Evolutionary conservation across 768 basidiomycete species (phyloP).

Genomic region (Leccinum variicolor): DNA sequence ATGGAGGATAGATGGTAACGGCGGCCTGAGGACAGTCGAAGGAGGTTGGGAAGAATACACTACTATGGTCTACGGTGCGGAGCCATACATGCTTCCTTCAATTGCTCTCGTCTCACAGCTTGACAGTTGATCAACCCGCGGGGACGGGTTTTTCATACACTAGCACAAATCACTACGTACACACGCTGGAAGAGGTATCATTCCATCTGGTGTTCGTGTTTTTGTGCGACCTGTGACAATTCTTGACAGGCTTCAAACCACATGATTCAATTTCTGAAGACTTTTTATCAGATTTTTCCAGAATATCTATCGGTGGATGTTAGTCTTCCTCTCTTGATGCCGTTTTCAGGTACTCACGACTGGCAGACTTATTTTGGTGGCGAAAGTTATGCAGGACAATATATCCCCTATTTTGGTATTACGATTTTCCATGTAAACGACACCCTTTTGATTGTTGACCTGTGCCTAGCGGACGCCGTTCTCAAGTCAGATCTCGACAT

Average conservation of each 20-base stretch:
- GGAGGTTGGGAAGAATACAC: constrained; percentile 99
- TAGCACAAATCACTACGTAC: constrained; percentile 80
- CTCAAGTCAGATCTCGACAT: constrained; percentile 57
- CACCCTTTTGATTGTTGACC: constrained; percentile 1
- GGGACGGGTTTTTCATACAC: constrained; percentile 94
- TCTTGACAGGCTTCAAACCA: constrained; percentile 64
- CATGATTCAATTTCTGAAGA: constrained; percentile 77
- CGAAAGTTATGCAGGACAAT: constrained; percentile 97
- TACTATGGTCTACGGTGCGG: constrained; percentile 85
- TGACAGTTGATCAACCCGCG: constrained; percentile 91
- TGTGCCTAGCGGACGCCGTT: constrained; percentile 65
- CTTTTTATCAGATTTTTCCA: constrained; percentile 90
- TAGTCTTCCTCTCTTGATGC: constrained; percentile 31
- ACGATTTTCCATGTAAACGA: neutral
- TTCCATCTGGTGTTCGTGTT: constrained; percentile 5
- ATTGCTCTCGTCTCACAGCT: constrained; percentile 7
- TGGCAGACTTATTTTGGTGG: constrained; percentile 92
- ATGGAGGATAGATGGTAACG: constrained; percentile 72
- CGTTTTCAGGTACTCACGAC: constrained; percentile 6
- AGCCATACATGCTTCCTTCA: constrained; percentile 7
- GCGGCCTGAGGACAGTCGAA: constrained; percentile 67
- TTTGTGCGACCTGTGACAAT: neutral
- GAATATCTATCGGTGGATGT: constrained; percentile 83
- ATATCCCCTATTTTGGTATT: constrained; percentile 91
- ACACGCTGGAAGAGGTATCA: constrained; percentile 66